A percentile compares a stretch with the other conserved stretches of the same genome.
These are phyloP conservation scores for Hamigera avellanea DNA, from an alignment of 495 filamentous ascomycete genomes.

Conservation along the genomic window DNA sequence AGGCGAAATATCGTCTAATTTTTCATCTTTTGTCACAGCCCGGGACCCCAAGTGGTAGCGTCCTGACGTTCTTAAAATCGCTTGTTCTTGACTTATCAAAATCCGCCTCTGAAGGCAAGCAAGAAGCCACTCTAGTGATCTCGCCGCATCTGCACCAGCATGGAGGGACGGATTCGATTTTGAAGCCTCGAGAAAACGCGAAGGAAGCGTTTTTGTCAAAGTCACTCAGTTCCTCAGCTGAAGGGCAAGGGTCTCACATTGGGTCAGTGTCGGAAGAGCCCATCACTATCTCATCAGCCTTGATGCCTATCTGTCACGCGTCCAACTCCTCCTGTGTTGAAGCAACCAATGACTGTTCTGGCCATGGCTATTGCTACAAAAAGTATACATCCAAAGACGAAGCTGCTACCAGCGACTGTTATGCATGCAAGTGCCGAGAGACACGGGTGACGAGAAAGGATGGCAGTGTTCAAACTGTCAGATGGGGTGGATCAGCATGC, in stretches of 20 bases:
- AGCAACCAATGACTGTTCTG: slow-evolving; percentile 59
- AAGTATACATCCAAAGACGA: slow-evolving; percentile 36
- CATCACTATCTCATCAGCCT: slow-evolving; percentile 9
- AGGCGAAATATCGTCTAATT: slow-evolving; percentile 1
- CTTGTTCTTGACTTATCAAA: slow-evolving; percentile 11
- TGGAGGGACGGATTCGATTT: background rate
- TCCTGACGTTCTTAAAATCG: slow-evolving; percentile 6
- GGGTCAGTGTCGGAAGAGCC: background rate
- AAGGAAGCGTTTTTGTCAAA: background rate
- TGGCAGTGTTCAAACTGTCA: slow-evolving; percentile 34
- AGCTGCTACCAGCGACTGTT: slow-evolving; percentile 45
- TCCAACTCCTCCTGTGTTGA: slow-evolving; percentile 47
- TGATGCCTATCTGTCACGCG: slow-evolving; percentile 46
- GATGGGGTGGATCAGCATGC: slow-evolving; percentile 79
- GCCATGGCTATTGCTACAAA: slow-evolving; percentile 59
- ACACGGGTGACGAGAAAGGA: slow-evolving; percentile 36
- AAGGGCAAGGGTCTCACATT: background rate
- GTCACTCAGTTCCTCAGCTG: background rate
- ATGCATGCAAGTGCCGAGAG: slow-evolving; percentile 57
- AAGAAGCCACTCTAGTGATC: slow-evolving; percentile 14
- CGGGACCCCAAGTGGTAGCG: background rate
- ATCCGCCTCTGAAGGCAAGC: slow-evolving; percentile 6
- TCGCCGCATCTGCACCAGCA: slow-evolving; percentile 3
- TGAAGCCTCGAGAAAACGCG: background rate
- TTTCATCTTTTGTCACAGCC: slow-evolving; percentile 2